A percentile compares a stretch with the other conserved stretches of the same genome.
These are phyloP conservation scores for Aspergillus sp. DNA, from an alignment of 2,329 filamentous ascomycete genomes.

Conservation along the genomic window DNA sequence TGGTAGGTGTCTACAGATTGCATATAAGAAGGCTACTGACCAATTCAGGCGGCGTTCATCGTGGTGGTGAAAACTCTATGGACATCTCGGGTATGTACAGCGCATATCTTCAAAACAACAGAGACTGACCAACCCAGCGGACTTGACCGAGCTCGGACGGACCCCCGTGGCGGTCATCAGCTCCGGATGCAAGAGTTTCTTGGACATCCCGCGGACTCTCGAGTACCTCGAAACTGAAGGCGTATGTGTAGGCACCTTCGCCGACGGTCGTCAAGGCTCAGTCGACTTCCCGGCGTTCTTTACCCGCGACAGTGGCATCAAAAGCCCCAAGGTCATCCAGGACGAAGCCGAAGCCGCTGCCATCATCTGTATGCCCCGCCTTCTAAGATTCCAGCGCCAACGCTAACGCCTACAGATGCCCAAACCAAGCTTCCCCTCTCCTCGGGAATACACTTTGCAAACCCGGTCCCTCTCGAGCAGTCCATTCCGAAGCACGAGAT, in stretches of 20 bases:
- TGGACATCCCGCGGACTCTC: conserved; percentile 86
- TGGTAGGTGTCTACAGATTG: conserved; percentile 38
- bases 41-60: conserved; percentile 74
- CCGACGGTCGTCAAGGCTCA: conserved; percentile 69
- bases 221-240: conserved; percentile 72
- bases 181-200: conserved; percentile 92
- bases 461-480: conserved; percentile 72
- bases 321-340: conserved; percentile 72
- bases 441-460: conserved; percentile 83
- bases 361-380: conserved; percentile 65
- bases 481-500: conserved; percentile 72
- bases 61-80: conserved; percentile 80
- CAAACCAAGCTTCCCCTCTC: conserved; percentile 70
- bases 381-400: background rate
- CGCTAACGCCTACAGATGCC: conserved; percentile 52
- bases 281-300: conserved; percentile 94
- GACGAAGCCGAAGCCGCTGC: conserved; percentile 80
- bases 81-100: conserved; percentile 68
- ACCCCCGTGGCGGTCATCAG: conserved; percentile 86
- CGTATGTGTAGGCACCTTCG: conserved; percentile 85
- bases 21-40: conserved; percentile 13
- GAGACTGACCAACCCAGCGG: conserved; percentile 53
- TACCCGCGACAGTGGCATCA: conserved; percentile 79
- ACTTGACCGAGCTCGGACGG: conserved; percentile 88
- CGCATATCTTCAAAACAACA: background rate